A percentile compares a stretch with the other conserved stretches of the same genome.
Conservation (phyloP, 2,329 filamentous ascomycete genomes). For the Alternaria sp. region DNA sequence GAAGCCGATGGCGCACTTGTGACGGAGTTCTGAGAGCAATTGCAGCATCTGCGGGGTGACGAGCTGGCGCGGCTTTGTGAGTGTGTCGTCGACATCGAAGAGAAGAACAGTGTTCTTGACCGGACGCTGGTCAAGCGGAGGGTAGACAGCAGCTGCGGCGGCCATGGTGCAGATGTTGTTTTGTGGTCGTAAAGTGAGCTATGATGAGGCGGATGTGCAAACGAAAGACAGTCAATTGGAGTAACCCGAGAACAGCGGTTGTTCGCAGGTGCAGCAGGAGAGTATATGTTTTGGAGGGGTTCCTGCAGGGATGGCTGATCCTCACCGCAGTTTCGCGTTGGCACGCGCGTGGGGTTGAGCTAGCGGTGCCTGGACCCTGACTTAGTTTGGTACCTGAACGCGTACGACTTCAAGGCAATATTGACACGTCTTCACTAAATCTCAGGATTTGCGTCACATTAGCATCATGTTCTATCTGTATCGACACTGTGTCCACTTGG, state of each 20-base stretch:
- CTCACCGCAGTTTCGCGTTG: slow-evolving; percentile 31
- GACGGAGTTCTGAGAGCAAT: slow-evolving; percentile 79
- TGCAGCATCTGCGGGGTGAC: slow-evolving; percentile 84
- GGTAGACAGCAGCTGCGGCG: slow-evolving; percentile 62
- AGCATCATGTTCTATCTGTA: neutral
- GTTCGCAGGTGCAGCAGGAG: slow-evolving; percentile 17
- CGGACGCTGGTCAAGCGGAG: slow-evolving; percentile 82
- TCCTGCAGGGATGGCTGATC: slow-evolving; percentile 29
- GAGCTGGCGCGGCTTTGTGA: slow-evolving; percentile 81
- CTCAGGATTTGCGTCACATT: neutral
- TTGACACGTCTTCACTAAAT: slow-evolving; percentile 4
- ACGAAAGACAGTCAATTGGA: neutral
- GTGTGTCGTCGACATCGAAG: slow-evolving; percentile 95
- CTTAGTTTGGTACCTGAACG: slow-evolving; percentile 11
- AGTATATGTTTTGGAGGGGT: slow-evolving; percentile 32
- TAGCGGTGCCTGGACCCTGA: slow-evolving; percentile 22
- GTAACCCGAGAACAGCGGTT: neutral
- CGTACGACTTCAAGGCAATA: neutral
- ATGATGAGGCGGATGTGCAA: neutral
- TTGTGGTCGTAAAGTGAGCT: neutral
- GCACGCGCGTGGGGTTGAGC: slow-evolving; percentile 28
- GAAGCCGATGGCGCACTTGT: slow-evolving; percentile 89
- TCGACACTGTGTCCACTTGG: neutral
- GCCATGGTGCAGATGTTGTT: slow-evolving; percentile 44
- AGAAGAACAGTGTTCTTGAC: slow-evolving; percentile 93